Evolutionary conservation across 164 flowering plant genomes (phyloP).

Genomic region (Tetrastigma voinierianum): DNA sequence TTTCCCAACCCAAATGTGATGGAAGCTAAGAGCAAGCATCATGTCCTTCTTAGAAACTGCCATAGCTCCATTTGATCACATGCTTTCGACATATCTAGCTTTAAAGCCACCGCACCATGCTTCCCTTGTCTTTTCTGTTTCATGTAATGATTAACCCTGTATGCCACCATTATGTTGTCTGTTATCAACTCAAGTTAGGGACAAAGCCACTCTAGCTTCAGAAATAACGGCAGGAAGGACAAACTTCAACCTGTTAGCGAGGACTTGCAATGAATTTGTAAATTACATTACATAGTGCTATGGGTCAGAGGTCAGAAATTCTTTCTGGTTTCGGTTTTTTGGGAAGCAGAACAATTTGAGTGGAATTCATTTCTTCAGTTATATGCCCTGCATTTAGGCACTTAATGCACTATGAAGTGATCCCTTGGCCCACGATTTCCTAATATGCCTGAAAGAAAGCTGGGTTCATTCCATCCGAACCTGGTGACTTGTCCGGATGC

Average conservation of each 20-base stretch:
- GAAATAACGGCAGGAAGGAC: not conserved
- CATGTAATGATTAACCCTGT: not conserved
- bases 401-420: not conserved
- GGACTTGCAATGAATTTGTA: too few species aligned
- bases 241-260: too few species aligned
- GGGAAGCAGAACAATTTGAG: not conserved
- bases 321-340: too few species aligned
- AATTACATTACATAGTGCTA: too few species aligned
- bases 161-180: too few species aligned
- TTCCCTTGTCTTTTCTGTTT: not conserved
- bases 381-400: not conserved
- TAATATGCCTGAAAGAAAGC: not conserved
- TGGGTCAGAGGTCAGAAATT: too few species aligned
- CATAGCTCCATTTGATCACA: not conserved
- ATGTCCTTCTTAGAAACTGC: not conserved
- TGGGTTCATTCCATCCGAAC: not conserved
- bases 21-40: not conserved
- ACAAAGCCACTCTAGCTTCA: not conserved
- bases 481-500: not conserved
- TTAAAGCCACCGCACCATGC: not conserved
- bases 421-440: not conserved
- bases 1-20: not conserved
- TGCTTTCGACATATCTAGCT: too few species aligned
- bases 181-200: not conserved
- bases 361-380: not conserved